These are phyloP conservation scores for Pestalotiopsis sp. DNA, from an alignment of 2,329 filamentous ascomycete genomes.

Conservation along the genomic window DNA sequence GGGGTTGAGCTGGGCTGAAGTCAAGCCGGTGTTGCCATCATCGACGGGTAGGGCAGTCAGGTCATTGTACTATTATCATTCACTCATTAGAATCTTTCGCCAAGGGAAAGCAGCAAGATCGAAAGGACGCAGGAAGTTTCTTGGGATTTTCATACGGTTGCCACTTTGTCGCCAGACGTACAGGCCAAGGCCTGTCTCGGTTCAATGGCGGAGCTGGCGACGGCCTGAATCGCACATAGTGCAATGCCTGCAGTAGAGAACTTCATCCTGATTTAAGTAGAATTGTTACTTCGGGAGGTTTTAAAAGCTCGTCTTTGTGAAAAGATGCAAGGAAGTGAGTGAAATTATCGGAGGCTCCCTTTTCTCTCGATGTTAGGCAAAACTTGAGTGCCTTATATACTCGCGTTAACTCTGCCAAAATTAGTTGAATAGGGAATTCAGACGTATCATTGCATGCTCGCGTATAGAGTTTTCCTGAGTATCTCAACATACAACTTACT, in stretches of 20 bases:
- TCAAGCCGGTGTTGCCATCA: slow-evolving; percentile 3
- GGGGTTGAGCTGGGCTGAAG: neutral
- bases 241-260: neutral
- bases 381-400: no score
- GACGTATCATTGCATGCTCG: no score
- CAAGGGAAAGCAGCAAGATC: neutral
- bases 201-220: neutral
- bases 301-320: no score
- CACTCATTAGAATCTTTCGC: no score
- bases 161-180: neutral
- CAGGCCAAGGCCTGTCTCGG: neutral
- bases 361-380: no score
- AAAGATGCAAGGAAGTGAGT: no score
- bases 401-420: no score
- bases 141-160: neutral
- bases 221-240: neutral
- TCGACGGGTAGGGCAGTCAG: neutral
- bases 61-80: neutral
- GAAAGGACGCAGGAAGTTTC: neutral
- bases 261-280: neutral
- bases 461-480: no score
- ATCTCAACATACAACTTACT: neutral
- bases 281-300: no score
- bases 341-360: no score
- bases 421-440: no score